Evolutionary conservation across 2,329 filamentous ascomycete genomes (phyloP).

Genomic region (Ophiostoma himal-ulmi): DNA sequence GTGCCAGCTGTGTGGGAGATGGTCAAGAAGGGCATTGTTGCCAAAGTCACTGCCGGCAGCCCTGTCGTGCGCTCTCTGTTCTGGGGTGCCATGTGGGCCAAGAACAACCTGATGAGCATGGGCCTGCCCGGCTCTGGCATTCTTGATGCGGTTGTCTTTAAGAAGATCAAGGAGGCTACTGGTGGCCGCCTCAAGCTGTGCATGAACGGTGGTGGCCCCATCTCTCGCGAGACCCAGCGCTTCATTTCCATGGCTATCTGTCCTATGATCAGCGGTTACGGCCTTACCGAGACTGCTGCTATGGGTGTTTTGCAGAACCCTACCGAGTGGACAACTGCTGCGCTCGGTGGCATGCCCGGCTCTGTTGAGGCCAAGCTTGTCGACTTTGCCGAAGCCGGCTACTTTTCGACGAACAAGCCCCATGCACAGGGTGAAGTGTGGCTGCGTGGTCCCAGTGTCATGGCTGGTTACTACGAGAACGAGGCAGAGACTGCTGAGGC

Average conservation of each 20-base stretch:
- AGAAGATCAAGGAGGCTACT: conserved; percentile 85
- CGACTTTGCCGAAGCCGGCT: conserved; percentile 77
- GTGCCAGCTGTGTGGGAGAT: conserved; percentile 88
- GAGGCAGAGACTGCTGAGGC: conserved; percentile 67
- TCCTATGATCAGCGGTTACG: conserved; percentile 85
- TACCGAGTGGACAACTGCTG: conserved; percentile 67
- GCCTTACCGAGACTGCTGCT: conserved; percentile 76
- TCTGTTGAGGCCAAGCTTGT: conserved; percentile 78
- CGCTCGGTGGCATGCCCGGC: conserved; percentile 67
- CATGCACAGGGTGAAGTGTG: conserved; percentile 78
- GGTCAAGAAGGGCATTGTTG: conserved; percentile 82
- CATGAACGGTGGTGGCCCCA: conserved; percentile 79
- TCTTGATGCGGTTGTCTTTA: conserved; percentile 76
- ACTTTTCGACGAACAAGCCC: conserved; percentile 68
- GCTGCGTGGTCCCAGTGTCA: conserved; percentile 71
- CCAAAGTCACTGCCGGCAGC: conserved; percentile 66
- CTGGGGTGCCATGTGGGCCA: conserved; percentile 53
- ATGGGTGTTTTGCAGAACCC: conserved; percentile 73
- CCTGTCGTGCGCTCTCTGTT: conserved; percentile 68
- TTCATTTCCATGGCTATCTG: conserved; percentile 87
- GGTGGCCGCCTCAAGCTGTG: conserved; percentile 74
- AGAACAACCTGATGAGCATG: conserved; percentile 45
- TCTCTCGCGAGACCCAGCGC: conserved; percentile 76
- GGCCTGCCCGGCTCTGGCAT: conserved; percentile 61
- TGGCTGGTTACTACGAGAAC: conserved; percentile 69